Evolutionary conservation across 176 grass and related monocot species (phyloP), one percentile per base, ranked within the genome.

Genomic region (Musa acuminata): DNA sequence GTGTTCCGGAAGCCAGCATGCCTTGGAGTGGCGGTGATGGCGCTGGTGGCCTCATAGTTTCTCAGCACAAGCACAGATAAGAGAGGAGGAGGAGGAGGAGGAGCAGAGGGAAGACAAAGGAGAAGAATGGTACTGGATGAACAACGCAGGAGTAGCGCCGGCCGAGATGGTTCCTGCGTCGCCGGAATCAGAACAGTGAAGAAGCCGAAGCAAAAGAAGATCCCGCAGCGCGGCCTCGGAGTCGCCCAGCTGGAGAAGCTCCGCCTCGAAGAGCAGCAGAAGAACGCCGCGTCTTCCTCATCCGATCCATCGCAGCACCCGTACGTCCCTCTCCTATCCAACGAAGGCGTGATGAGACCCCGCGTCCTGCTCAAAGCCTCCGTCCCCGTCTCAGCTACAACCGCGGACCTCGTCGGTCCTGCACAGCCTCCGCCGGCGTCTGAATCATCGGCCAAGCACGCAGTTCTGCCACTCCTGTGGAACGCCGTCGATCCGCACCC

Each of bases 231-330:
- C 21, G 78, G 78, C 35, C 78, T 80, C 14, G 78, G 78, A 20
- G 78, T 80, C 17, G 78, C 78, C 12, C 78, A 80, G 48, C 22
- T 80, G 22, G 78, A 80, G 78, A 80, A 80, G 78, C 43, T 80
- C 13, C 77, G 77, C 19, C 13, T 80, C 13, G 78, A 80, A 12
- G 78, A 53, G 78, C 78, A 73, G 24, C 20, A 53, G 23, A 80
- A 20, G 49, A 72, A 52, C 22, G 69, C 16, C 22, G n/a, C 57
- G 9, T 72, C 68, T 43, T 49, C 35, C 14, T 60, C 73, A 2
- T 58, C 29, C 8, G 53, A 17, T 55, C 21, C 72, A 12, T 62
- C 58, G 17, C 57, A 4, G 13, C 27, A 0, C 22, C 52, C 8
- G 51, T 19, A 24, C 21, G 11, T 77, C 49, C 51, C 22, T 11